Base-by-base conservation (phyloP, 305 asterid genomes). In the Fraxinus greggii region DNA sequence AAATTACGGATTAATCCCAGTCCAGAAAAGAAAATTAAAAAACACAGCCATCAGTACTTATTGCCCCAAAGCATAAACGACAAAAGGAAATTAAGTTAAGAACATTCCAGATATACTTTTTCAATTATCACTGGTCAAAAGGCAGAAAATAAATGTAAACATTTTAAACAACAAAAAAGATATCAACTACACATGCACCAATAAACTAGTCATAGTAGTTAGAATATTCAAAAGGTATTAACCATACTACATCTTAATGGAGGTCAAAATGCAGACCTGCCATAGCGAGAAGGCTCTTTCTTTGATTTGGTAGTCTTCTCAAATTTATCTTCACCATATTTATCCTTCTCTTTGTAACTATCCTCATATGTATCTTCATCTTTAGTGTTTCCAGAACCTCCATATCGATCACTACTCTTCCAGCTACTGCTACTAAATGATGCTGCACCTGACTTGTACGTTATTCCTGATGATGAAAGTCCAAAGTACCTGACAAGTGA, bases 381-480 rank as follows among this genome's bases (percentile, higher is more conserved):
- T 51, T 86, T 87, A 78, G 83, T 78, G 80, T 79, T 86, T 63
- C 98, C 94, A 84, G 90, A 92, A 84, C 97, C 98, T 85, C 97
- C 93, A 89, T 93, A 90, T 42, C 83, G 87, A 36, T 84, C 95
- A 81, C 88, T 81, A 72, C 82, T 87, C 81, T 81, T 86, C 86
- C 77, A 81, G 86, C 92, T 65, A 80, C 94, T 72, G 87, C 92
- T 86, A 89, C 94, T 86, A 78, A 91, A 90, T 59, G 98, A 87
- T 69, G 97, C 87, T 80, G 92, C 77, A 78, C 94, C 91, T 67
- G 98, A 90, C 88, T 93, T 95, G 88, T 84, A 91, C n/a, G 98
- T 90, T 84, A 90, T 80, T 85, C 98, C 98, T 56, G 95, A 89
- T 82, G 98, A 95, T 83, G 98, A 95, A 87, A 95, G 92, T 70